phyloP scores from a whole-genome alignment of 768 basidiomycete genomes.

The Pleurotus platypus region DNA sequence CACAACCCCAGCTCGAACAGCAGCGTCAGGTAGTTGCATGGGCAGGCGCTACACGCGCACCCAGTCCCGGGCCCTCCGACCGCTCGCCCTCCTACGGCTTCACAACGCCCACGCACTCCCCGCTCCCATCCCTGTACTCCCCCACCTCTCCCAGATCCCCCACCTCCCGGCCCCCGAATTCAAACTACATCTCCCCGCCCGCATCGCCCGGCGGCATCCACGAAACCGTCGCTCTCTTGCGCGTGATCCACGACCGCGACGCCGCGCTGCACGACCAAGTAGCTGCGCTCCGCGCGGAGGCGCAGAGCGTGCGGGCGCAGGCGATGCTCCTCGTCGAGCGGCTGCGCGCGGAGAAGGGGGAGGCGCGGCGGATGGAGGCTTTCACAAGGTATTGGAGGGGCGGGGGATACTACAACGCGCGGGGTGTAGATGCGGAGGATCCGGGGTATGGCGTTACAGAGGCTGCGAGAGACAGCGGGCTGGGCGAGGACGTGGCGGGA shows the following conservation, averaged over 20 bases:
- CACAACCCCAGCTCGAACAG: too few relatives aligned
- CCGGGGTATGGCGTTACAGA: background rate
- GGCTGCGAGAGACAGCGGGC: background rate
- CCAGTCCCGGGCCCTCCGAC: background rate
- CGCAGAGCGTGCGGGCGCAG: background rate
- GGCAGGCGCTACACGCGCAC: background rate
- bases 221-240: background rate
- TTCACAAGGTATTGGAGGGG: conserved; percentile 2
- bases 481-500: background rate
- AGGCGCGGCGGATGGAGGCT: background rate
- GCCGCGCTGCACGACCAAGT: background rate
- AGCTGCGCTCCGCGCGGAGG: background rate
- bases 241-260: background rate
- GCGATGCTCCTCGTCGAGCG: background rate
- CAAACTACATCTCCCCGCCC: background rate
- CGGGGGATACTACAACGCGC: background rate
- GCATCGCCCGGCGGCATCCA: background rate
- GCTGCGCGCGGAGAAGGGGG: background rate
- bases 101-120: background rate
- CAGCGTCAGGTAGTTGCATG: too few relatives aligned
- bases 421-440: background rate
- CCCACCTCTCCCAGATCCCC: background rate
- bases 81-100: background rate
- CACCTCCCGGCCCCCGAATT: background rate
- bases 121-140: background rate